phyloP scores from a whole-genome alignment of 306 rosid genomes.

The Dalbergia oliveri region DNA sequence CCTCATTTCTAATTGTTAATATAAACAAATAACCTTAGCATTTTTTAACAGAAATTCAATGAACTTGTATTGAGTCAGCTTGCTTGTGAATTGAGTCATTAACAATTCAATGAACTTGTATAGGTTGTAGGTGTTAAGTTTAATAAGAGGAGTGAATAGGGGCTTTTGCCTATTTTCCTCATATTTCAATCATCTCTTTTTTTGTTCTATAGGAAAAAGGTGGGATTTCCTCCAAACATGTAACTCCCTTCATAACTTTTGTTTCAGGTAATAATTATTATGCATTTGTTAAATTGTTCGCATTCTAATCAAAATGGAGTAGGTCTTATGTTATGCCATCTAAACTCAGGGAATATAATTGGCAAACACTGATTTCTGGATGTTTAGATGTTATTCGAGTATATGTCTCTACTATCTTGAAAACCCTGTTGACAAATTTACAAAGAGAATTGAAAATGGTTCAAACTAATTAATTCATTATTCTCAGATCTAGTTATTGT shows the following conservation, averaged over 20 bases:
- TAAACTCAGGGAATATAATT: neutral
- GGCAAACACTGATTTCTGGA: neutral
- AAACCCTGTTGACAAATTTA: neutral
- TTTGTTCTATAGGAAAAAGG: constrained; percentile 65
- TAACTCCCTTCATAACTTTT: constrained; percentile 67
- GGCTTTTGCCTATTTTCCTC: too few species aligned
- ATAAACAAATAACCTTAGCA: too few species aligned
- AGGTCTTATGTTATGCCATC: neutral
- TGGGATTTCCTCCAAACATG: constrained; percentile 40
- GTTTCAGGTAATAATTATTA: constrained; percentile 75
- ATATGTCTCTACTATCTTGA: neutral
- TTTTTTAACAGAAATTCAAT: too few species aligned
- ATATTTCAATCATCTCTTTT: constrained; percentile 26
- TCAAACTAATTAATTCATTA: neutral
- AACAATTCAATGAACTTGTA: too few species aligned
- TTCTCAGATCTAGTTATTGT: constrained; percentile 3
- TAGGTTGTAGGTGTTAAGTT: too few species aligned
- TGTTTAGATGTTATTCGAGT: neutral
- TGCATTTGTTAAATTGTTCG: constrained; percentile 8
- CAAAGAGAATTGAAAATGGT: neutral
- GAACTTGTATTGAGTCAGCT: too few species aligned
- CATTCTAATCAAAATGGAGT: neutral
- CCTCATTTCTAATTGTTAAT: too few species aligned
- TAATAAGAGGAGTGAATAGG: too few species aligned
- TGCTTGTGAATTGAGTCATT: too few species aligned